These are phyloP conservation scores for Thelonectria rubi DNA, from an alignment of 2,329 filamentous ascomycete genomes.

Conservation along the genomic window DNA sequence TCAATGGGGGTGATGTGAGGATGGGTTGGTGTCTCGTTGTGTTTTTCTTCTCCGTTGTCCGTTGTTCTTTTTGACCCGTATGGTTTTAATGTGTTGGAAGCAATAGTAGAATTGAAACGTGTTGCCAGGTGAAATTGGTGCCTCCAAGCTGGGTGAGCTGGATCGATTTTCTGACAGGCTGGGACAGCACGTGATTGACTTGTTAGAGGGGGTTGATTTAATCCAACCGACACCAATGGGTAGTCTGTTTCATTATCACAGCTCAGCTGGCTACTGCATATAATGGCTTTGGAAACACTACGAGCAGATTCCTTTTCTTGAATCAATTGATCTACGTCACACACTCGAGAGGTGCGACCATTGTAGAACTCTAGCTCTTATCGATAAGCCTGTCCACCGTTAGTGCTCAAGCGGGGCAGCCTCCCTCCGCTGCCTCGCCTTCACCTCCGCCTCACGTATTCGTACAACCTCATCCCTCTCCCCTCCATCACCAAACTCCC, in stretches of 20 bases:
- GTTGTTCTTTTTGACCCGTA: neutral
- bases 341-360: no score
- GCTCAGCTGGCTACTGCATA: no score
- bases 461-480: constrained; percentile 4
- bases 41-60: neutral
- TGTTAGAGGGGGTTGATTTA: neutral
- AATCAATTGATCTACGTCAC: neutral
- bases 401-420: constrained; percentile 39
- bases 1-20: neutral
- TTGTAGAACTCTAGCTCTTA: constrained; percentile 35
- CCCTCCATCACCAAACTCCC: constrained; percentile 26
- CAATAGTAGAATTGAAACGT: neutral
- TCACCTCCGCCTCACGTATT: constrained; percentile 24
- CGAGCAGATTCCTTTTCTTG: no score
- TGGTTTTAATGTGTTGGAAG: neutral
- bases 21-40: neutral
- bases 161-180: neutral
- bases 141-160: neutral
- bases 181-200: neutral
- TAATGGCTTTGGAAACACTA: no score
- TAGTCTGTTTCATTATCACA: neutral
- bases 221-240: neutral
- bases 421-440: constrained; percentile 10
- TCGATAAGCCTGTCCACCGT: constrained; percentile 36
- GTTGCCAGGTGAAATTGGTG: no score